Conservation (phyloP, 257 asterid genomes). For the Phtheirospermum japonicum region DNA sequence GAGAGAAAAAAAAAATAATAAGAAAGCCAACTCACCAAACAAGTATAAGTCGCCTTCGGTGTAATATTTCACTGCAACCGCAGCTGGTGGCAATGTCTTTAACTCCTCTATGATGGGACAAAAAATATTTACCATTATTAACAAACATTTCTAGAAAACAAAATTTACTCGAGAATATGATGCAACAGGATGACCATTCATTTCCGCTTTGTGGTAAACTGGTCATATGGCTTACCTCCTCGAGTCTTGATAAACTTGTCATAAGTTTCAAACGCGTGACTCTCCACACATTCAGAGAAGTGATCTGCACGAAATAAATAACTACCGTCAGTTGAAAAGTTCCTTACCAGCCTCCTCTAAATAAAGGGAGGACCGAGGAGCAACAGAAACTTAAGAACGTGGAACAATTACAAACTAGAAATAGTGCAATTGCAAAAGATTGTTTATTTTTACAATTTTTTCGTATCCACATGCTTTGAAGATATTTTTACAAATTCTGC, state of each 20-base stretch:
- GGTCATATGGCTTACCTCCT: conserved; percentile 51
- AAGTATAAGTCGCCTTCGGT: conserved; percentile 86
- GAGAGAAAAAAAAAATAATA: background rate
- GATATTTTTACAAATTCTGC: background rate
- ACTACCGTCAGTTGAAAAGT: conserved; percentile 1
- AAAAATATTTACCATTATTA: conserved; percentile 22
- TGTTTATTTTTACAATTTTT: too few relatives aligned
- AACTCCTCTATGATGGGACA: conserved; percentile 51
- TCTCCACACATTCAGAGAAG: conserved; percentile 93
- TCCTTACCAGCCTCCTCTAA: background rate
- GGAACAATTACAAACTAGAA: conserved; percentile 18
- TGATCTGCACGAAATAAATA: conserved; percentile 58
- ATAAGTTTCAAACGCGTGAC: conserved; percentile 92
- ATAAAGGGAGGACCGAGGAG: conserved; percentile 1
- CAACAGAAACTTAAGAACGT: conserved; percentile 8
- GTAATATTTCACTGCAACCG: conserved; percentile 78
- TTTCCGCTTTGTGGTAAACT: background rate
- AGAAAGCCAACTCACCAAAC: conserved; percentile 64
- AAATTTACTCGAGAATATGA: background rate
- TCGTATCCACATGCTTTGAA: background rate
- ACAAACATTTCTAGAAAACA: conserved; percentile 22
- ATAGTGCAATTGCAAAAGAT: conserved; percentile 8
- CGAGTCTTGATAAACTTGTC: conserved; percentile 81
- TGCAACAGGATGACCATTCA: background rate
- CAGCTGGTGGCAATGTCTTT: conserved; percentile 68